Evolutionary conservation across 495 filamentous ascomycete genomes (phyloP).

Genomic region (Neohortaea acidophila): DNA sequence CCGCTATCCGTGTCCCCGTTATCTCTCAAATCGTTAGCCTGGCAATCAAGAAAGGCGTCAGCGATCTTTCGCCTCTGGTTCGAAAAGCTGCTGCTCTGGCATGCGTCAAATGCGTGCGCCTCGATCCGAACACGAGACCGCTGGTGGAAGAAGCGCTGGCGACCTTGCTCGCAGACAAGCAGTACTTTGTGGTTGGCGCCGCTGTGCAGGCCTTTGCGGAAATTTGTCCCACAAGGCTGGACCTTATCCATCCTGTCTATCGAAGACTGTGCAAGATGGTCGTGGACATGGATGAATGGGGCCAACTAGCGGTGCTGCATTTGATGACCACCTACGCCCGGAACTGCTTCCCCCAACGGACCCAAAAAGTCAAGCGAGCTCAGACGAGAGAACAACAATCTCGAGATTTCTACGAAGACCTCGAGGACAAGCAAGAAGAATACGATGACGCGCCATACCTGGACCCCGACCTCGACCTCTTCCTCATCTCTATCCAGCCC

Average conservation of each 20-base stretch:
- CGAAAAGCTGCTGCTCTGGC: slow-evolving; percentile 83
- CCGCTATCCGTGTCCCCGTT: slow-evolving; percentile 88
- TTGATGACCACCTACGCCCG: slow-evolving; percentile 73
- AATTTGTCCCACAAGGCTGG: slow-evolving; percentile 70
- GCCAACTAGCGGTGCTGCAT: slow-evolving; percentile 66
- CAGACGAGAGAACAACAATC: slow-evolving; percentile 24
- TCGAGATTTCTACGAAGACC: slow-evolving; percentile 67
- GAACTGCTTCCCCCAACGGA: slow-evolving; percentile 71
- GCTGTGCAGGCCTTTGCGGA: slow-evolving; percentile 81
- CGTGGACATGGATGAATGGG: slow-evolving; percentile 99
- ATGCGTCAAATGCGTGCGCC: slow-evolving; percentile 93
- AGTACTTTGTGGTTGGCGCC: slow-evolving; percentile 88
- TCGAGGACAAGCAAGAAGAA: slow-evolving; percentile 27
- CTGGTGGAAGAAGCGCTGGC: slow-evolving; percentile 68
- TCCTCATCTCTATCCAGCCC: slow-evolving; percentile 63
- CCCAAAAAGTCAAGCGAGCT: slow-evolving; percentile 34
- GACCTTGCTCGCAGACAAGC: slow-evolving; percentile 67
- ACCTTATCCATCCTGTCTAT: slow-evolving; percentile 83
- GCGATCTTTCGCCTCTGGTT: slow-evolving; percentile 88
- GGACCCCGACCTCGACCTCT: slow-evolving; percentile 70
- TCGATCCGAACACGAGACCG: slow-evolving; percentile 74
- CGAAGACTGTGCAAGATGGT: slow-evolving; percentile 69
- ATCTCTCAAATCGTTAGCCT: slow-evolving; percentile 97
- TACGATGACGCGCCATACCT: slow-evolving; percentile 39
- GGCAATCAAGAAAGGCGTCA: slow-evolving; percentile 79